Percentiles rank a stretch among this genome's conserved stretches.
Evolutionary conservation across 352 stramenopile species (phyloP).

Genomic region (Elongisporangium senticosum): DNA sequence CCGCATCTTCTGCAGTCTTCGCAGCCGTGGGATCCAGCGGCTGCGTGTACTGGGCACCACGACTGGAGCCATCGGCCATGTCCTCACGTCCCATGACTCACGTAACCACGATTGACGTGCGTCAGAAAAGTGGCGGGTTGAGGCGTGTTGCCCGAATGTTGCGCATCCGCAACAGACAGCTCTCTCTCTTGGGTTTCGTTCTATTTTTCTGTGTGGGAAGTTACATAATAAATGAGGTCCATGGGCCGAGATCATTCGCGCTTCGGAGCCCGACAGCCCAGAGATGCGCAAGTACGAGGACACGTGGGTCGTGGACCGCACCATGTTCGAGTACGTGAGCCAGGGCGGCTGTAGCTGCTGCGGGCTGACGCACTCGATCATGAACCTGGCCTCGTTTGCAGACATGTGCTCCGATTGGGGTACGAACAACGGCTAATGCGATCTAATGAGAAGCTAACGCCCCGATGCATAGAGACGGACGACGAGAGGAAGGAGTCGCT

Average conservation of each 20-base stretch:
- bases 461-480: slow-evolving; percentile 76
- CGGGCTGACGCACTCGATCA: slow-evolving; percentile 82
- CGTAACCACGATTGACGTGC: neutral
- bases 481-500: slow-evolving; percentile 86
- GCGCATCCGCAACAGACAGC: neutral
- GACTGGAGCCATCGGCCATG: too few species aligned
- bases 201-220: neutral
- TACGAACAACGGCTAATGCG: slow-evolving; percentile 8
- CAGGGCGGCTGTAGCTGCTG: slow-evolving; percentile 90
- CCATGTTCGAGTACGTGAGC: slow-evolving; percentile 94
- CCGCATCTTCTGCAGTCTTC: neutral
- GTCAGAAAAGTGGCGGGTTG: neutral
- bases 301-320: slow-evolving; percentile 89
- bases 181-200: neutral
- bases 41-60: neutral
- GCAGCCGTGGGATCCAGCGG: neutral
- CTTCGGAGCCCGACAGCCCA: neutral
- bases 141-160: neutral
- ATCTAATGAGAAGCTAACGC: neutral
- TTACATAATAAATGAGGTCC: neutral
- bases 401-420: slow-evolving; percentile 88
- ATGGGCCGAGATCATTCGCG: neutral
- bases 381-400: slow-evolving; percentile 81
- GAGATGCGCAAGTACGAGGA: slow-evolving; percentile 72
- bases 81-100: neutral